These are phyloP conservation scores for Eremomyces bilateralis DNA, from an alignment of 495 filamentous ascomycete species.

Conservation along the genomic window DNA sequence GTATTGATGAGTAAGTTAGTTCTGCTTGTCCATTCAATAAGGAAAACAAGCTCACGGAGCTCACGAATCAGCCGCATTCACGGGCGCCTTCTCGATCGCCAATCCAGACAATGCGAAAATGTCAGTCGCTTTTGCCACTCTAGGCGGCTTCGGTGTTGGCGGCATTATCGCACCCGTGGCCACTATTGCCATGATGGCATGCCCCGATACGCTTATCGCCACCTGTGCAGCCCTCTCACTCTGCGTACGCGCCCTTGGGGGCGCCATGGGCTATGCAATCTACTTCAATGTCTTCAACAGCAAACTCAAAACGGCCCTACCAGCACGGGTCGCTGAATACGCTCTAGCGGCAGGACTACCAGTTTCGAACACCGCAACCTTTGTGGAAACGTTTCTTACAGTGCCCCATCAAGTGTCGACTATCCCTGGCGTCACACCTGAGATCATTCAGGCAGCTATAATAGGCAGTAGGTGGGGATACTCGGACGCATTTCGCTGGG, in stretches of 20 bases:
- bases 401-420: slow-evolving; percentile 5
- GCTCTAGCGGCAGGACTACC: slow-evolving; percentile 13
- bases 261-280: slow-evolving; percentile 46
- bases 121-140: slow-evolving; percentile 10
- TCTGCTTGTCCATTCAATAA: too few species aligned
- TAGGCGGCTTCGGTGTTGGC: slow-evolving; percentile 13
- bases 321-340: slow-evolving; percentile 9
- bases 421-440: slow-evolving; percentile 10
- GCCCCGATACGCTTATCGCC: slow-evolving; percentile 14
- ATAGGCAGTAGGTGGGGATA: slow-evolving; percentile 14
- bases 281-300: slow-evolving; percentile 59
- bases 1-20: too few species aligned
- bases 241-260: slow-evolving; percentile 48
- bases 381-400: slow-evolving; percentile 12
- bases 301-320: slow-evolving; percentile 26
- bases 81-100: slow-evolving; percentile 9
- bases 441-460: slow-evolving; percentile 7
- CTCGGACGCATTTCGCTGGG: slow-evolving; percentile 11
- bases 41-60: too few species aligned
- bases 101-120: slow-evolving; percentile 12
- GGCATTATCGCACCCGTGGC: slow-evolving; percentile 16
- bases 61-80: slow-evolving; percentile 4
- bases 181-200: slow-evolving; percentile 14
- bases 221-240: slow-evolving; percentile 27
- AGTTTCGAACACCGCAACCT: slow-evolving; percentile 5